Base-by-base conservation (phyloP, 441 rosid species). In the Populus hybrid region DNA sequence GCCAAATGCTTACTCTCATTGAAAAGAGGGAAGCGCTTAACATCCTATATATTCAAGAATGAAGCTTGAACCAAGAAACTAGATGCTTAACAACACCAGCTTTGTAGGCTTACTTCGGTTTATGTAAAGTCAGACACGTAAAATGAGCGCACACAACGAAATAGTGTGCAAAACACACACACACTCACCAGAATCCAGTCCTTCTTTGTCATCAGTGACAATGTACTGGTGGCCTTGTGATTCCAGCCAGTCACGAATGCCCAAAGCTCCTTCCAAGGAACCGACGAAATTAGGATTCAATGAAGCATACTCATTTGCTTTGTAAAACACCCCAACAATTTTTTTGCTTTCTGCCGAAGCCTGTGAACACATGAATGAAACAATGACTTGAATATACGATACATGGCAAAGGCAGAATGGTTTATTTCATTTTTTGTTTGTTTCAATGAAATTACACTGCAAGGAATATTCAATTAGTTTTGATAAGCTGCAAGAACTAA, bases 131-230 rank as follows among this genome's bases (percentile, higher is more conserved):
- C 45, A 40, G 45, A 40, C 45, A 10, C 14, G 45, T 40, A 40
- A 40, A 40, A 40, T 40, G 45, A 20, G 64, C 64, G 6, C 21
- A 59, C 21, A 14, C 65, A 7, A 20, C 9, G 11, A 20, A 56
- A n/a, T 28, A 36, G 16, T n/a, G 35, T 53, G 67, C 7, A 64
- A 42, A 66, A 20, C 23, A 69, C 9, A 28, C 11, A 16, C 40
- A 70, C 33, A 79, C 83, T 82, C 61, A 91, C 99, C 99, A 42
- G 85, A 95, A 38, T 91, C 61, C 1, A 91, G 90, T 71, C 99
- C 98, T 74, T 95, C 99, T 80, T 95, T 95, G 89, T 95, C 99
- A 72, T 92, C 97, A 2, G 99, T 95, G 83, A 91, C 98, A 63
- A 92, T 86, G 81, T 93, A 93, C 74, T 89, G 87, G 84, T 95